These are phyloP conservation scores for Coemansia reversa DNA, from an alignment of 192 early-diverging fungal genomes.

Conservation along the genomic window DNA sequence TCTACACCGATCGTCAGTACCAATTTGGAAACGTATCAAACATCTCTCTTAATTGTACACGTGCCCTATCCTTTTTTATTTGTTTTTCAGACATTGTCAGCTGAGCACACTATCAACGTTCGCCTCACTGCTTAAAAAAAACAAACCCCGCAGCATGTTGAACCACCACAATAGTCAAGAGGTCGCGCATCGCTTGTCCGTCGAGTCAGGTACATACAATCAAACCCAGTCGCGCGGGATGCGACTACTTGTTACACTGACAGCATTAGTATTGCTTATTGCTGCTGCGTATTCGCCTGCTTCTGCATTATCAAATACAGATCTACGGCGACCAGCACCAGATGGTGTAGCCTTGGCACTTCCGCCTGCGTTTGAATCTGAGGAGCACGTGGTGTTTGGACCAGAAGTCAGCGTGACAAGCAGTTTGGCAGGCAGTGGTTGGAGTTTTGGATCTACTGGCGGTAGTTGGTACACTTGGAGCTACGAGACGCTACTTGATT, in stretches of 20 bases:
- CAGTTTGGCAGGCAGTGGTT: conserved; percentile 9
- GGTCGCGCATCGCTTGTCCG: too few relatives aligned
- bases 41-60: too few relatives aligned
- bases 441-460: conserved; percentile 29
- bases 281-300: not conserved
- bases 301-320: conserved; percentile 29
- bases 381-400: conserved; percentile 44
- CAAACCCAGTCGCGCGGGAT: not conserved
- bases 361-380: conserved; percentile 10
- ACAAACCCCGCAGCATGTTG: too few relatives aligned
- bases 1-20: too few relatives aligned
- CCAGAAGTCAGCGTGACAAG: conserved; percentile 26
- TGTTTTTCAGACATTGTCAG: too few relatives aligned
- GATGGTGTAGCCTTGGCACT: not conserved
- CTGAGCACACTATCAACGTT: too few relatives aligned
- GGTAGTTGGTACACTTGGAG: conserved; percentile 48
- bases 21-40: too few relatives aligned
- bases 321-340: conserved; percentile 26
- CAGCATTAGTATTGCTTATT: not conserved
- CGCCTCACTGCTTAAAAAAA: too few relatives aligned
- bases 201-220: too few relatives aligned
- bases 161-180: too few relatives aligned
- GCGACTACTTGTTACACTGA: not conserved
- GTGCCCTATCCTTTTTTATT: too few relatives aligned
- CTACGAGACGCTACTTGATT: conserved; percentile 28